A percentile compares a stretch with the other conserved stretches of the same genome.
Evolutionary conservation across 2,329 filamentous ascomycete genomes (phyloP).

Genomic region (Paecilomyces niveus): DNA sequence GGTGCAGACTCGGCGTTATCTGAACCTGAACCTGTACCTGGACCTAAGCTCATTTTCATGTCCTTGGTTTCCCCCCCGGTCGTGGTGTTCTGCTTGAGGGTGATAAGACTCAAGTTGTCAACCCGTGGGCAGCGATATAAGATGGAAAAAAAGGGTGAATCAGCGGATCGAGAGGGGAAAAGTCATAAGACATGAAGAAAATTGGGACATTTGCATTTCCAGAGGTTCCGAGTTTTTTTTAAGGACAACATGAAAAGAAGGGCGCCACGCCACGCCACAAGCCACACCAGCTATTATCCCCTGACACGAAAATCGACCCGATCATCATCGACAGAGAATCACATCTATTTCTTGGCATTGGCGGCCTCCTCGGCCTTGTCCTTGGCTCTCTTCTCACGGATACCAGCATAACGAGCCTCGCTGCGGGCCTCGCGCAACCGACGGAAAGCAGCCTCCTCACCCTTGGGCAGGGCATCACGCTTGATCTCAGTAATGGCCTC

Average conservation of each 20-base stretch:
- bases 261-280: conserved; percentile 30
- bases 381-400: conserved; percentile 87
- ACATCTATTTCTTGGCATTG: conserved; percentile 46
- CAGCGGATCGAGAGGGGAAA: background rate
- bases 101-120: too few species aligned
- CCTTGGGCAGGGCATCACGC: conserved; percentile 71
- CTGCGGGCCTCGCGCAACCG: conserved; percentile 77
- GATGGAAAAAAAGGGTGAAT: too few species aligned
- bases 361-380: conserved; percentile 66
- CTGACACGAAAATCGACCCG: conserved; percentile 29
- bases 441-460: conserved; percentile 80
- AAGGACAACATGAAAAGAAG: conserved; percentile 18
- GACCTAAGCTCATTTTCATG: background rate
- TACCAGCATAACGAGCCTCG: conserved; percentile 73
- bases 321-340: conserved; percentile 33
- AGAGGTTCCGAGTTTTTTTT: conserved; percentile 3
- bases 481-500: conserved; percentile 65
- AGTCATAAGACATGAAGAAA: background rate
- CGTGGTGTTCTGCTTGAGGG: too few species aligned
- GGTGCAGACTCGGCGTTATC: background rate
- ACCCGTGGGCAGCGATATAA: too few species aligned
- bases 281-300: conserved; percentile 18
- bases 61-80: background rate
- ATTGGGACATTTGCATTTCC: conserved; percentile 3
- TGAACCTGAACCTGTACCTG: too few species aligned